Conservation (phyloP, 2,329 filamentous ascomycete species). For the Diplocarpon rosae region DNA sequence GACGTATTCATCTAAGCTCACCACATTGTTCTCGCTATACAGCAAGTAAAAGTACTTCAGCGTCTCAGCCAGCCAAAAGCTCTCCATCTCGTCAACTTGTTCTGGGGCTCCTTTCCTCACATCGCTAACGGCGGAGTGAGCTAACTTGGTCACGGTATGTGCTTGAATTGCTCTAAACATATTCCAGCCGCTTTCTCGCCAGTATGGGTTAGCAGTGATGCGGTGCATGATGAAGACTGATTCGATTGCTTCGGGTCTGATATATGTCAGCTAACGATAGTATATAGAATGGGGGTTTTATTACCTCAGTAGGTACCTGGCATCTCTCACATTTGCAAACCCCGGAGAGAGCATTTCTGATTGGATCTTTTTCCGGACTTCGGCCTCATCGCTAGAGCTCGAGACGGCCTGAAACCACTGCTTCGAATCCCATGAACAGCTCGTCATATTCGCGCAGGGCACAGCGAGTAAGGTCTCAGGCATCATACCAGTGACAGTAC, state of each 20-base stretch:
- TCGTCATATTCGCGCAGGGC: constrained; percentile 15
- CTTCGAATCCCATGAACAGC: constrained; percentile 31
- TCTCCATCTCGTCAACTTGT: constrained; percentile 43
- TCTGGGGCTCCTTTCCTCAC: constrained; percentile 24
- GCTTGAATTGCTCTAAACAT: constrained; percentile 37
- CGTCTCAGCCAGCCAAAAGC: constrained; percentile 54
- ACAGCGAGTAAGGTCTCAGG: constrained; percentile 43
- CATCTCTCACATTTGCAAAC: constrained; percentile 17
- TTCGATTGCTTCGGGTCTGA: constrained; percentile 53
- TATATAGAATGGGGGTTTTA: constrained; percentile 7
- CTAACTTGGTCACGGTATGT: constrained; percentile 32
- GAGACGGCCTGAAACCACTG: constrained; percentile 36
- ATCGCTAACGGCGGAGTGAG: constrained; percentile 33
- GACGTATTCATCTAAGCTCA: constrained; percentile 53
- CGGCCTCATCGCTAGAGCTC: constrained; percentile 4
- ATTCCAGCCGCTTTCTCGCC: constrained; percentile 35
- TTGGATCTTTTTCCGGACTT: constrained; percentile 10
- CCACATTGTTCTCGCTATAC: constrained; percentile 34
- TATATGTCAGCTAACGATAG: constrained; percentile 27
- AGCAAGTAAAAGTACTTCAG: constrained; percentile 54
- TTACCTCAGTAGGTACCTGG: constrained; percentile 20
- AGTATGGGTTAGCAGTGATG: constrained; percentile 24
- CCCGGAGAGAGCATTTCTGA: constrained; percentile 16
- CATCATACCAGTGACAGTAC: constrained; percentile 48
- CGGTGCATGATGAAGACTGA: constrained; percentile 51